Conservation (phyloP, 352 stramenopile species). For the Globisporangium cylindrosporum region DNA sequence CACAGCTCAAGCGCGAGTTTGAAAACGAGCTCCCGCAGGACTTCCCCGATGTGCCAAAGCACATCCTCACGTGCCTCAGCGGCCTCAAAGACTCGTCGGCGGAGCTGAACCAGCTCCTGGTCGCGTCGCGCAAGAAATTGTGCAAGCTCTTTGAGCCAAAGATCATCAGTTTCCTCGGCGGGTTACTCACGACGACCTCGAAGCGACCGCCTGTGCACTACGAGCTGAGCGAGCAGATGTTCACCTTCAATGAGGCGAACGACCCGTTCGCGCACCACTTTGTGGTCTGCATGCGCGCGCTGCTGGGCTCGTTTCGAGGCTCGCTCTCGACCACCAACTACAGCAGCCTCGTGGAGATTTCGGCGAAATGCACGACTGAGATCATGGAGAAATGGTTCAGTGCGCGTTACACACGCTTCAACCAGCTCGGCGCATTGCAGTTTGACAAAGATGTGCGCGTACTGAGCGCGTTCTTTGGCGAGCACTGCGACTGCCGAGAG, state of each 20-base stretch:
- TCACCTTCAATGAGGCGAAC: conserved; percentile 86
- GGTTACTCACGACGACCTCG: conserved; percentile 42
- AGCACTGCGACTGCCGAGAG: conserved; percentile 48
- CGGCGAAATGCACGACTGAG: conserved; percentile 39
- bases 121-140: conserved; percentile 68
- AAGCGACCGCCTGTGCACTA: conserved; percentile 56
- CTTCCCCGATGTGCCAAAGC: conserved; percentile 72
- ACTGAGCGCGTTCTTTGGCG: conserved; percentile 60
- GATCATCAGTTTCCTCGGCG: conserved; percentile 46
- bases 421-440: conserved; percentile 79
- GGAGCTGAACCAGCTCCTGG: conserved; percentile 71
- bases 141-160: conserved; percentile 77
- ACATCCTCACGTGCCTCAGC: conserved; percentile 69
- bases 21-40: conserved; percentile 63
- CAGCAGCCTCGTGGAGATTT: conserved; percentile 40
- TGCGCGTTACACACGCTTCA: conserved; percentile 53
- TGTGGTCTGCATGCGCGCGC: conserved; percentile 50
- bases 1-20: conserved; percentile 76
- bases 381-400: conserved; percentile 71
- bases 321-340: conserved; percentile 66
- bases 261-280: conserved; percentile 82
- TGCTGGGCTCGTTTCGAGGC: conserved; percentile 49
- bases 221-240: conserved; percentile 83
- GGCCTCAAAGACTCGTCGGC: conserved; percentile 67
- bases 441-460: conserved; percentile 86